A percentile compares a stretch with the other conserved stretches of the same genome.
Conservation (phyloP, 2,329 filamentous ascomycete genomes). For the Nigrospora osmanthi region DNA sequence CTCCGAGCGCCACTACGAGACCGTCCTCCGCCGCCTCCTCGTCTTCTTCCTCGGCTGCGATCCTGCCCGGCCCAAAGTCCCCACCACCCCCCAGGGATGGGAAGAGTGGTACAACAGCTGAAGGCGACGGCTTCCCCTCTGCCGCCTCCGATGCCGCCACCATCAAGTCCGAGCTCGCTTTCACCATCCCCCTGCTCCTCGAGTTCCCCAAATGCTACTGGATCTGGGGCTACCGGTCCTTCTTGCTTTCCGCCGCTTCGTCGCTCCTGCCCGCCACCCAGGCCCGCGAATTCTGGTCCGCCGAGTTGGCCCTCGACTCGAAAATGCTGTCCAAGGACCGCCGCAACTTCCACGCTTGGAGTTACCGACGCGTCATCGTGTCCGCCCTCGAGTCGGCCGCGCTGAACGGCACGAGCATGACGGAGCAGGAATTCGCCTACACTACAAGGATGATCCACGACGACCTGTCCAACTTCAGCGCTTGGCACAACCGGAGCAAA, state of each 20-base stretch:
- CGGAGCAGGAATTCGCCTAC: constrained; percentile 77
- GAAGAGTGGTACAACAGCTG: constrained; percentile 42
- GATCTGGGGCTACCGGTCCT: constrained; percentile 95
- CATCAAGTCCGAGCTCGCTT: constrained; percentile 67
- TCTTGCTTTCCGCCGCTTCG: constrained; percentile 71
- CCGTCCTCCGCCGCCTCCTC: constrained; percentile 55
- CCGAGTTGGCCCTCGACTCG: constrained; percentile 71
- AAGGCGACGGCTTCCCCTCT: constrained; percentile 5
- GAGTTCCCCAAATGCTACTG: constrained; percentile 96
- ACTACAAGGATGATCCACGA: constrained; percentile 78
- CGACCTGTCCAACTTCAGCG: constrained; percentile 94
- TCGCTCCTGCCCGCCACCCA: constrained; percentile 45
- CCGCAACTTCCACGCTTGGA: constrained; percentile 96
- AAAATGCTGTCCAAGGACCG: constrained; percentile 86
- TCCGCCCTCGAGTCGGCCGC: constrained; percentile 58
- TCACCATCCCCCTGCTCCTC: constrained; percentile 76
- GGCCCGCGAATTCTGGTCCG: constrained; percentile 67
- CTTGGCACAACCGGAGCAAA: constrained; percentile 87
- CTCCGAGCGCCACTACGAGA: constrained; percentile 47
- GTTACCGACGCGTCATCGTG: constrained; percentile 76
- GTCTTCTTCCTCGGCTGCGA: constrained; percentile 44
- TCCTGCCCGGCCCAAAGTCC: constrained; percentile 35
- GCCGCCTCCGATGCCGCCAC: constrained; percentile 31
- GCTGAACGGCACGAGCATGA: constrained; percentile 53
- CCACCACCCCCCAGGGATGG: constrained; percentile 45